Evolutionary conservation across 2,329 filamentous ascomycete species (phyloP), one percentile per base, ranked within the genome.

Genomic region (Emydomyces testavorans): DNA sequence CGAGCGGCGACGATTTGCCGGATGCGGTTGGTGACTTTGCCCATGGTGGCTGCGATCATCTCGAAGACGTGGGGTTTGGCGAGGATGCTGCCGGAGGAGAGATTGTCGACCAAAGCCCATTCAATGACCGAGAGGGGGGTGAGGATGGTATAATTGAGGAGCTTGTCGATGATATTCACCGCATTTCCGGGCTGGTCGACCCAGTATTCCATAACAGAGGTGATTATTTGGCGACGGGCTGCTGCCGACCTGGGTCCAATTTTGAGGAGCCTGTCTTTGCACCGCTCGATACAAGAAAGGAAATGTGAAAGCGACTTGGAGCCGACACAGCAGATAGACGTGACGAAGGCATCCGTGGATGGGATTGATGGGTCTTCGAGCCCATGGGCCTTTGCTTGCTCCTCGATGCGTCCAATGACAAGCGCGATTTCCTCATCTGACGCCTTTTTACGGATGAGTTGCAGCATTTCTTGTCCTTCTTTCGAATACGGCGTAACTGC

Each of bases 251-350:
- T 75, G 1, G 81, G 74, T 0, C 86, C 87, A 31, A 90, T 81
- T 50, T 84, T 80, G 1, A 94, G 72, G 0, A 98, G 79, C 24
- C 88, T 81, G 47, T 90, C 85, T 68, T 94, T 94, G 68, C 84
- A 90, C 50, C 92, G 83, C 66, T 98, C 92, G 55, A 98, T 94
- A 64, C 85, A 94, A 6, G 89, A 93, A 13, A 98, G 78, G 3
- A 95, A 87, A 65, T 98, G 92, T 10, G 89, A 95, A 26, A 98
- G 78, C 0, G 90, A 95, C 67, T 98, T 98, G 54, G 86, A 89
- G 37, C 92, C 92, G 41, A 95, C 82, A 67, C 81, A 92, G 70
- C 90, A 92, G 56, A 98, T 89, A 16, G 86, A 82, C 0, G 90
- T 98, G 60, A 94, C 82, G 60, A 94, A 94, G 34, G 88, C 88